Evolutionary conservation across 345 rosid genomes (phyloP), one percentile per base, ranked within the genome.

Genomic region (Clausena lansium): DNA sequence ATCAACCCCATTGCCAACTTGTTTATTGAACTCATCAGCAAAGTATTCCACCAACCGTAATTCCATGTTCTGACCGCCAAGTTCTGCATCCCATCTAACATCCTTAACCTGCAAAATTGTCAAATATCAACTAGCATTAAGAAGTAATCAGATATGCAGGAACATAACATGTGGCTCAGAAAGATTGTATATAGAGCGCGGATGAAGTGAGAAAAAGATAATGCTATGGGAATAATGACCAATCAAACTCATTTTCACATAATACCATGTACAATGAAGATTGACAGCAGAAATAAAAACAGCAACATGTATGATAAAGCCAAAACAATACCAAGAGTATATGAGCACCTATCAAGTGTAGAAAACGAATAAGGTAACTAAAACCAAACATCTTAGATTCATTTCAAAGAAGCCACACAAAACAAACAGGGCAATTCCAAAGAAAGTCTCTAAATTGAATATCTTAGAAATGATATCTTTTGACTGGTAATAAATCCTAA

Each of bases 1-100:
- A 81, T 97, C 99, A 85, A 91, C 85, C 39, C 94, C 97, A 83
- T 82, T 86, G 59, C 98, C 99, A 64, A 89, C 86, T 82, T 94
- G 92, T 82, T 91, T 91, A 86, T 97, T 97, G 81, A 97, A 94
- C 84, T 97, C 97, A 81, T 94, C 99, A 1, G 98, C 95, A 83
- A 96, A 94, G 86, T 86, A 85, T 74, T 96, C 99, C 79, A 91
- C 95, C 89, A 96, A 72, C 67, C 91, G 85, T 79, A 86, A 79
- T 86, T 96, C 99, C 97, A 96, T 92, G 78, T 81, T 83, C 87
- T 87, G 96, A 71, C 99, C 99, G 61, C 99, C 99, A 65, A 97
- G 97, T 84, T 81, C 89, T 9, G 93, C 79, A 78, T 93, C 96
- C 99, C 99, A 97, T 87, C 97, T 97, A 76, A 97, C 98, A 89